Percentiles rank a stretch among this genome's conserved stretches.
These are phyloP conservation scores for Calocybe indica DNA, from an alignment of 768 basidiomycete genomes.

Conservation along the genomic window DNA sequence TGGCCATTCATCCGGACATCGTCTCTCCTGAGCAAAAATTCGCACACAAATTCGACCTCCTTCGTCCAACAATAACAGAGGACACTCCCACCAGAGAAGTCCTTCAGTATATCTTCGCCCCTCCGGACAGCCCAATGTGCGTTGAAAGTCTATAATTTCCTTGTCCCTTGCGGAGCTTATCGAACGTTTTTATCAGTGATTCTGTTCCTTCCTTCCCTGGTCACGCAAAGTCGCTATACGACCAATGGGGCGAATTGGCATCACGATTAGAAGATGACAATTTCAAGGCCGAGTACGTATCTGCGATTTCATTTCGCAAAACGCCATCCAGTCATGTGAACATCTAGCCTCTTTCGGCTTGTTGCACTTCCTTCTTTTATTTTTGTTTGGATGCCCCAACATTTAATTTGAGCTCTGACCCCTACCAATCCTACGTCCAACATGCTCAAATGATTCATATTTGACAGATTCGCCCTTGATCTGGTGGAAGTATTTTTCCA, in stretches of 20 bases:
- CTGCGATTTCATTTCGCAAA: slow-evolving; percentile 19
- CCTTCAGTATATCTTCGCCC: slow-evolving; percentile 68
- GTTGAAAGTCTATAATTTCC: slow-evolving; percentile 19
- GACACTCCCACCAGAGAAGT: slow-evolving; percentile 62
- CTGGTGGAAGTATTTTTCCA: slow-evolving; percentile 95
- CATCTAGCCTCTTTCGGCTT: slow-evolving; percentile 8
- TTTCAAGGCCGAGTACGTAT: slow-evolving; percentile 79
- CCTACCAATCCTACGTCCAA: slow-evolving; percentile 8
- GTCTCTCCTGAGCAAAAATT: slow-evolving; percentile 24
- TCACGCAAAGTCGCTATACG: slow-evolving; percentile 44
- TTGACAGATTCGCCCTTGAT: slow-evolving; percentile 78
- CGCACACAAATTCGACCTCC: slow-evolving; percentile 43
- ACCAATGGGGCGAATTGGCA: slow-evolving; percentile 73
- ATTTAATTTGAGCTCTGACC: background rate
- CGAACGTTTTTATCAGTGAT: background rate
- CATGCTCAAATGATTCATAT: slow-evolving; percentile 10
- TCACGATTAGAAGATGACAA: slow-evolving; percentile 63
- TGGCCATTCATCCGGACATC: slow-evolving; percentile 13
- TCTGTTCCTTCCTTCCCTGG: slow-evolving; percentile 8
- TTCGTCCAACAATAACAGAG: slow-evolving; percentile 41
- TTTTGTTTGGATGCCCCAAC: slow-evolving; percentile 17
- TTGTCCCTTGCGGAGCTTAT: slow-evolving; percentile 11
- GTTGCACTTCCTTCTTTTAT: slow-evolving; percentile 11
- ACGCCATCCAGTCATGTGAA: slow-evolving; percentile 22
- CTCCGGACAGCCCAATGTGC: slow-evolving; percentile 52